Evolutionary conservation across 768 basidiomycete genomes (phyloP).

Genomic region (Termitomyces sp.): DNA sequence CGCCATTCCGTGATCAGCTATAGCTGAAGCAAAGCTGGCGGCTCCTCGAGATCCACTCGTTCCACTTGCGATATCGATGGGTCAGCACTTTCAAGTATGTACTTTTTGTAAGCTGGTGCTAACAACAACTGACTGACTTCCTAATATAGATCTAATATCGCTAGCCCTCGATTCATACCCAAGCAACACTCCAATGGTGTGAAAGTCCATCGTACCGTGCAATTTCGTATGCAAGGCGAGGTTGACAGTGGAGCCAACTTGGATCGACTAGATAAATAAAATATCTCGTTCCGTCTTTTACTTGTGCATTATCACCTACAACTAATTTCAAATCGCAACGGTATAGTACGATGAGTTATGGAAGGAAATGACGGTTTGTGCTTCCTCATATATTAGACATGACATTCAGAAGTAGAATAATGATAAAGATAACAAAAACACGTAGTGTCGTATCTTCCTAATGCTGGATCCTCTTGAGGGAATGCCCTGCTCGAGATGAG

Average conservation of each 20-base stretch:
- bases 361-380: too few relatives aligned
- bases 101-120: background rate
- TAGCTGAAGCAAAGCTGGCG: conserved; percentile 41
- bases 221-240: conserved; percentile 43
- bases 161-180: conserved; percentile 32
- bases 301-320: too few relatives aligned
- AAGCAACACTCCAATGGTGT: conserved; percentile 30
- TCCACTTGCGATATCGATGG: conserved; percentile 29
- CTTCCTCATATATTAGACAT: too few relatives aligned
- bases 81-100: conserved; percentile 16
- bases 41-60: conserved; percentile 47
- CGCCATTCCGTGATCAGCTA: conserved; percentile 48
- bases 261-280: conserved; percentile 20
- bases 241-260: conserved; percentile 26
- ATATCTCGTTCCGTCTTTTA: too few relatives aligned
- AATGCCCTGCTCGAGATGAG: background rate
- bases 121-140: background rate
- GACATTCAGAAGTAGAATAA: too few relatives aligned
- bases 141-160: conserved; percentile 24
- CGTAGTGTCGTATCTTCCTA: too few relatives aligned
- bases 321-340: too few relatives aligned
- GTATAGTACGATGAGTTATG: too few relatives aligned
- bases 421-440: too few relatives aligned
- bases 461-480: background rate
- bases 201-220: conserved; percentile 45